phyloP scores from a whole-genome alignment of 2,329 filamentous ascomycete species.

The Penicillium sp. region DNA sequence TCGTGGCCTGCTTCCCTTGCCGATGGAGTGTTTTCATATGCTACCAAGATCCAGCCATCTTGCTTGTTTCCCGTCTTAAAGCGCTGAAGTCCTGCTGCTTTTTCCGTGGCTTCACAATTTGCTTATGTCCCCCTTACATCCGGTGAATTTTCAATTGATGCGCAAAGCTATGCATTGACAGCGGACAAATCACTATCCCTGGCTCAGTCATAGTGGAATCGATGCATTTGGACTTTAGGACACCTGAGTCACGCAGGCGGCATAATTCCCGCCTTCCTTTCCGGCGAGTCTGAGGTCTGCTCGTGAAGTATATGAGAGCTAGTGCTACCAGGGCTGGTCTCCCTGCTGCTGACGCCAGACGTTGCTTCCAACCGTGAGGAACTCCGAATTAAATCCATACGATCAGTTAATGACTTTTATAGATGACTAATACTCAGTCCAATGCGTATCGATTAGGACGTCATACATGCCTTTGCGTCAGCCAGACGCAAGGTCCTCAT shows the following conservation, averaged over 20 bases:
- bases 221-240: conserved; percentile 26
- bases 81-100: not conserved
- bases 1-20: conserved; percentile 17
- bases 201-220: conserved; percentile 26
- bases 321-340: conserved; percentile 16
- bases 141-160: conserved; percentile 26
- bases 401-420: not conserved
- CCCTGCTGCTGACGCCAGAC: conserved; percentile 19
- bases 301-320: conserved; percentile 15
- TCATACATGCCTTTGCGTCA: not conserved
- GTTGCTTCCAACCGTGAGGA: conserved; percentile 3
- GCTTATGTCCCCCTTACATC: conserved; percentile 31
- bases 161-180: conserved; percentile 24
- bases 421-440: not conserved
- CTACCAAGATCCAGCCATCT: conserved; percentile 31
- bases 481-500: not conserved
- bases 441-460: not conserved
- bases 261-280: conserved; percentile 27
- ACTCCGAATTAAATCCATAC: conserved; percentile 1
- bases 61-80: conserved; percentile 5
- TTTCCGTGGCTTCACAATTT: not conserved
- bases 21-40: conserved; percentile 24
- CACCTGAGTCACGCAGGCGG: conserved; percentile 25
- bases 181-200: conserved; percentile 16
- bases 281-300: conserved; percentile 30